Evolutionary conservation across 1,284 basidiomycete species (phyloP), one percentile per base, ranked within the genome.

Genomic region (Peniophora sp.): DNA sequence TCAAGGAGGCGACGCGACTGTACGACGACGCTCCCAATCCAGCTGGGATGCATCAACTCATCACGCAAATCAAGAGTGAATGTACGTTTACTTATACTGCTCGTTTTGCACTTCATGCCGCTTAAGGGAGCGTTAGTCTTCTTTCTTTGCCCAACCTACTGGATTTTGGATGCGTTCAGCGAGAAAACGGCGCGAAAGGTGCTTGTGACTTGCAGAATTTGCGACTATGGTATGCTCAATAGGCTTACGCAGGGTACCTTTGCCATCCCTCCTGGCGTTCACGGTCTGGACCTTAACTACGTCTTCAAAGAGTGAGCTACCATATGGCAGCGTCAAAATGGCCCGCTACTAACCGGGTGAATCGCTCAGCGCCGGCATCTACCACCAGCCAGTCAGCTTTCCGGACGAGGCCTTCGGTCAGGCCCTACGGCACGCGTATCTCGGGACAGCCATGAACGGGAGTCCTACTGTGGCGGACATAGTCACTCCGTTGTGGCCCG

Each of bases 341-440:
- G 12, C 27, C 27, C 27, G n/a, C n/a, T n/a, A n/a, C n/a, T n/a
- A n/a, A n/a, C n/a, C n/a, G n/a, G n/a, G n/a, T n/a, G n/a, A n/a
- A n/a, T n/a, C n/a, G n/a, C n/a, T n/a, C 12, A 32, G 27, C 12
- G 27, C 27, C 12, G 24, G 16, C 36, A 39, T 17, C 41, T 38
- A 49, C 24, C 35, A 55, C 23, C 67, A 67, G 1, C 47, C 60
- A 0, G 71, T 66, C 59, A 56, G 65, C 24, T 72, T 66, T 58
- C 55, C 65, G 22, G 71, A 73, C 56, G 47, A 63, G 9, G 59
- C 57, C 9, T 73, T 75, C 56, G 54, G 61, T 49, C 64, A 64
- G 25, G 66, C 72, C 2, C 74, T 75, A 48, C 57, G 67, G 3
- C 63, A 69, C 49, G 64, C 66, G 0, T 75, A 73, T 62, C 51